Base-by-base conservation (phyloP, 129 eudicot species). In the Centrapalus pauciflorus region DNA sequence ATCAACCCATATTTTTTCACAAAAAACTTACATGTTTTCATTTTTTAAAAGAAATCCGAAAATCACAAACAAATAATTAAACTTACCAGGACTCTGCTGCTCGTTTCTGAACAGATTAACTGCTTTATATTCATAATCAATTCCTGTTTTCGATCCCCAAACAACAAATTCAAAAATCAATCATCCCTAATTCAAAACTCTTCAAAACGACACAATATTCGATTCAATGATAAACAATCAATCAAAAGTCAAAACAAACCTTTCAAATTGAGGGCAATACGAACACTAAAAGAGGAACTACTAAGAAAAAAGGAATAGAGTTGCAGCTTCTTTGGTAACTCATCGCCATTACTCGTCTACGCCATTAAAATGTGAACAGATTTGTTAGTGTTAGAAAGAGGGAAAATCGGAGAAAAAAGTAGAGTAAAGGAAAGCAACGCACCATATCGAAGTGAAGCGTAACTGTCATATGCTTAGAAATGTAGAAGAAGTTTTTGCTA, bases 41-140 rank as follows among this genome's bases (percentile, higher is more conserved):
- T n/a, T n/a, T n/a, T n/a, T n/a, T n/a, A n/a, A n/a, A n/a, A n/a
- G n/a, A n/a, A n/a, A n/a, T n/a, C n/a, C n/a, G n/a, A n/a, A n/a
- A n/a, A n/a, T n/a, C n/a, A n/a, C n/a, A n/a, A n/a, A n/a, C n/a
- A n/a, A n/a, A n/a, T n/a, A n/a, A n/a, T n/a, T n/a, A n/a, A n/a
- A n/a, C n/a, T 76, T 61, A 90, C 97, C 97, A 46, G 89, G 91
- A 46, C 32, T 68, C n/a, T 40, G 35, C 23, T 86, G 95, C 20
- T 86, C 95, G 16, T 77, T 79, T 80, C 75, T 87, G 49, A 84
- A 68, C 79, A 90, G 85, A 73, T 90, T 77, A 60, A 84, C 73
- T 6, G 89, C 73, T 76, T 61, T 80, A 73, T 90, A 90, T 68
- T 90, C 97, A 74, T 79, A 90, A 32, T 82, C 83, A 62, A 90